Evolutionary conservation across 352 stramenopile genomes (phyloP).

Genomic region (Globisporangium abappressorium): DNA sequence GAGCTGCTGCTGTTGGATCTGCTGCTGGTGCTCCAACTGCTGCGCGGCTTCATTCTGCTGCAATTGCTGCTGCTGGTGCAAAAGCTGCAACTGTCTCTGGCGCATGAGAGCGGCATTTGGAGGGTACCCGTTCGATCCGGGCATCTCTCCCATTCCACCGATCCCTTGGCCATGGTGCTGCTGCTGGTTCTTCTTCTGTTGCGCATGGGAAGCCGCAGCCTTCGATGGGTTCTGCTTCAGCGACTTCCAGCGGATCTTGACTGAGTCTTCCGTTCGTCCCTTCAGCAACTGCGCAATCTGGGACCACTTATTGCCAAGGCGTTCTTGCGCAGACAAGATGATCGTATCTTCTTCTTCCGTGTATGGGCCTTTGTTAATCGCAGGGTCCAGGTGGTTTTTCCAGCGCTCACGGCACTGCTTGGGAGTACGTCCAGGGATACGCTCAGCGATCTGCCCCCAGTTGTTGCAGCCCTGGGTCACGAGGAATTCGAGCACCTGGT

Average conservation of each 20-base stretch:
- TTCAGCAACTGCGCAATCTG: conserved; percentile 93
- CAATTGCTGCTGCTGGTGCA: conserved; percentile 73
- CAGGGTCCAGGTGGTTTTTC: conserved; percentile 87
- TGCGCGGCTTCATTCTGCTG: conserved; percentile 62
- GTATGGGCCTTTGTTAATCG: conserved; percentile 95
- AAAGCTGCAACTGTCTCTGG: conserved; percentile 61
- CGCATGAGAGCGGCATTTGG: conserved; percentile 57
- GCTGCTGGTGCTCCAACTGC: conserved; percentile 70
- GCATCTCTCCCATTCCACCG: conserved; percentile 26
- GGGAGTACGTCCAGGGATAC: conserved; percentile 90
- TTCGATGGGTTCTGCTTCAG: conserved; percentile 85
- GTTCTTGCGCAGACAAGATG: conserved; percentile 89
- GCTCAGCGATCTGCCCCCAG: conserved; percentile 91
- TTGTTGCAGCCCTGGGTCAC: conserved; percentile 90
- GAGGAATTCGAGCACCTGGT: conserved; percentile 90
- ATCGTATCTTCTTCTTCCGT: conserved; percentile 93
- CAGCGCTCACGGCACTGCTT: conserved; percentile 91
- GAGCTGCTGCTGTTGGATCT: conserved; percentile 59
- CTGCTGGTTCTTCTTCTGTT: conserved; percentile 79
- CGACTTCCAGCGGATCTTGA: conserved; percentile 93
- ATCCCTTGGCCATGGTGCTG: conserved; percentile 20
- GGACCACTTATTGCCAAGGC: conserved; percentile 95
- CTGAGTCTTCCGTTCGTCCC: conserved; percentile 90
- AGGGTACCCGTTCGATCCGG: conserved; percentile 29
- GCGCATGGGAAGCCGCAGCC: conserved; percentile 65